These are phyloP conservation scores for Zygotorulaspora florentina DNA, from an alignment of 805 yeast genomes.

Conservation along the genomic window DNA sequence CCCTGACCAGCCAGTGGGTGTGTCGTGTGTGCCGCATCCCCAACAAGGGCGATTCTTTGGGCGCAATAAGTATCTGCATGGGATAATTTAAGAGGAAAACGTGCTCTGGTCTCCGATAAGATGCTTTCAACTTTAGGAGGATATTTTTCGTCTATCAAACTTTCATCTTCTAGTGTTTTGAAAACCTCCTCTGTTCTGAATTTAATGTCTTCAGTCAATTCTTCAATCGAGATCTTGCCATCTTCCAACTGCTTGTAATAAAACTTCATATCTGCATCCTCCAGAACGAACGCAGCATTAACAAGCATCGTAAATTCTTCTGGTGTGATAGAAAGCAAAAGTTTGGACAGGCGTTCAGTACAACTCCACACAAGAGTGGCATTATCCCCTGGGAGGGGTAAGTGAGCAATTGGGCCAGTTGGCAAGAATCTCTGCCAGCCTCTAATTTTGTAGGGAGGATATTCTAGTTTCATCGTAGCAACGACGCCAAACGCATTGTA, in stretches of 20 bases:
- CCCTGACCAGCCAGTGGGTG: conserved; percentile 99
- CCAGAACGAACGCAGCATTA: conserved; percentile 83
- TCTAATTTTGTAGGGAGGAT: conserved; percentile 71
- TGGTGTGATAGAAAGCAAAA: conserved; percentile 55
- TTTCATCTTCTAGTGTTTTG: conserved; percentile 32
- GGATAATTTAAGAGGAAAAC: conserved; percentile 81
- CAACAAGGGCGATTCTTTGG: conserved; percentile 86
- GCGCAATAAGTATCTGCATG: conserved; percentile 88
- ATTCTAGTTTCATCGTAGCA: conserved; percentile 73
- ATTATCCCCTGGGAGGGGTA: conserved; percentile 80
- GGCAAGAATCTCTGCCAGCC: conserved; percentile 86
- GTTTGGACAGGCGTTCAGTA: conserved; percentile 65
- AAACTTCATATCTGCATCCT: conserved; percentile 69
- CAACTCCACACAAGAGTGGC: conserved; percentile 96
- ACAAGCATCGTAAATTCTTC: conserved; percentile 63
- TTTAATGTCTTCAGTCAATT: conserved; percentile 60
- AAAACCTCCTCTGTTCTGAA: conserved; percentile 53
- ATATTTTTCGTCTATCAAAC: conserved; percentile 51
- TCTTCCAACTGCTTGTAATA: conserved; percentile 45
- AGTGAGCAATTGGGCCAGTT: conserved; percentile 87
- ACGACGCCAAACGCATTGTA: conserved; percentile 90
- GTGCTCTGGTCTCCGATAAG: conserved; percentile 64
- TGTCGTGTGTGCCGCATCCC: conserved; percentile 97
- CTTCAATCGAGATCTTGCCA: conserved; percentile 37
- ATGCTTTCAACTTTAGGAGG: conserved; percentile 66